Evolutionary conservation across 1,139 yeast genomes (phyloP), one percentile per base, ranked within the genome.

Genomic region (Meyerozyma carpophila): DNA sequence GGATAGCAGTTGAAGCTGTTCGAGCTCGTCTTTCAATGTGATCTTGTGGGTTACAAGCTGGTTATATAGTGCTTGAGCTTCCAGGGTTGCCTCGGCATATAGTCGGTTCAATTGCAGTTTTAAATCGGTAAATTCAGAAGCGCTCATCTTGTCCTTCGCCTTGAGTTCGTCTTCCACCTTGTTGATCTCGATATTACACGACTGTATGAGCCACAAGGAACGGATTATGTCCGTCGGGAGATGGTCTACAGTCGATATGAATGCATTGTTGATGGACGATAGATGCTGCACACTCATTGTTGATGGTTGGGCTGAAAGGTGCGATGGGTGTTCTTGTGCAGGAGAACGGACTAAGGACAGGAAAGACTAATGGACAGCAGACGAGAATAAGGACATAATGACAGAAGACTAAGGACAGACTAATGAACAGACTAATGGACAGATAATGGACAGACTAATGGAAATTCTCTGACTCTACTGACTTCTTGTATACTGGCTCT

Each of bases 221-320:
- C 78, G 66, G 27, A 72, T 62, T 2, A 73, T 58, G 48, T 73
- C 78, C 48, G 76, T 66, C 20, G 78, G 77, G 31, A 73, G 57
- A 49, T 73, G 78, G 49, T 73, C 78, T 5, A 72, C 61, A 3
- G 76, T 70, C 20, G 76, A 65, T 31, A 73, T 67, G 51, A 69
- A 73, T 14, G 75, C 63, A 50, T 67, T 70, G 44, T 60, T 62
- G 18, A 65, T 54, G 8, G 68, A 58, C 25, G 61, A 50, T 8
- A 65, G 57, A 47, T 58, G 56, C 42, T 47, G 58, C n/a, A 59
- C 53, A 10, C 37, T 34, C 37, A 34, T 32, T 31, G 37, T 21
- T 34, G 37, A 34, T 34, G n/a, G 10, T 10, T 8, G 25, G 7
- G 16, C 25, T 4, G 14, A 2, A 10, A 3, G 26, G 5, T 10